phyloP scores from a whole-genome alignment of 345 rosid genomes.

The Sapria himalayana region DNA sequence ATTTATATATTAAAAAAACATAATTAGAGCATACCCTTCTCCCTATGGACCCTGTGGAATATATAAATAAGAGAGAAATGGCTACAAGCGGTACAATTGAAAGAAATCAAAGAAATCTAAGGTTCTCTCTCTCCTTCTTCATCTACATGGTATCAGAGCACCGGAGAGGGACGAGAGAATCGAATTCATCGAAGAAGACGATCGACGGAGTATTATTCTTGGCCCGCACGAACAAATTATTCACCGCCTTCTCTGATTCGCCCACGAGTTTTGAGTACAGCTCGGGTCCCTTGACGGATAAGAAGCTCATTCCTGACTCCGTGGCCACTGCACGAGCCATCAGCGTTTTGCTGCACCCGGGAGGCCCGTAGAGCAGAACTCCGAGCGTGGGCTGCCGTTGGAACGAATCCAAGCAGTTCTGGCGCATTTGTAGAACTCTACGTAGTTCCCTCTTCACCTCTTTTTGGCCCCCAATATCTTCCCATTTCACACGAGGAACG shows the following conservation, averaged over 20 bases:
- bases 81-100: too few species aligned
- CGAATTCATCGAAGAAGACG: conserved; percentile 84
- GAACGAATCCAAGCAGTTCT: conserved; percentile 61
- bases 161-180: conserved; percentile 83
- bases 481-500: conserved; percentile 89
- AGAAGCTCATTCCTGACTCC: conserved; percentile 69
- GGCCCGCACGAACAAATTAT: conserved; percentile 73
- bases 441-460: conserved; percentile 59
- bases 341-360: conserved; percentile 96
- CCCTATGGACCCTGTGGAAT: too few species aligned
- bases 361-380: conserved; percentile 80
- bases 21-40: too few species aligned
- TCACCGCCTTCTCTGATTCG: conserved; percentile 92
- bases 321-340: conserved; percentile 97
- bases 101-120: too few species aligned
- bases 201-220: conserved; percentile 85
- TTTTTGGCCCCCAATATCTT: conserved; percentile 77
- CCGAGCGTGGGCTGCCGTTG: conserved; percentile 54
- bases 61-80: too few species aligned
- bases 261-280: conserved; percentile 97
- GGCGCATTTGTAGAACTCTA: conserved; percentile 94
- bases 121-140: too few species aligned
- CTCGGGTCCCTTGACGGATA: conserved; percentile 91
- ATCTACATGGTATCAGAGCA: too few species aligned
- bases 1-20: too few species aligned